Percentiles rank a stretch among this genome's conserved stretches.
These are phyloP conservation scores for Entonaema liquescens DNA, from an alignment of 495 filamentous ascomycete species.

Conservation along the genomic window DNA sequence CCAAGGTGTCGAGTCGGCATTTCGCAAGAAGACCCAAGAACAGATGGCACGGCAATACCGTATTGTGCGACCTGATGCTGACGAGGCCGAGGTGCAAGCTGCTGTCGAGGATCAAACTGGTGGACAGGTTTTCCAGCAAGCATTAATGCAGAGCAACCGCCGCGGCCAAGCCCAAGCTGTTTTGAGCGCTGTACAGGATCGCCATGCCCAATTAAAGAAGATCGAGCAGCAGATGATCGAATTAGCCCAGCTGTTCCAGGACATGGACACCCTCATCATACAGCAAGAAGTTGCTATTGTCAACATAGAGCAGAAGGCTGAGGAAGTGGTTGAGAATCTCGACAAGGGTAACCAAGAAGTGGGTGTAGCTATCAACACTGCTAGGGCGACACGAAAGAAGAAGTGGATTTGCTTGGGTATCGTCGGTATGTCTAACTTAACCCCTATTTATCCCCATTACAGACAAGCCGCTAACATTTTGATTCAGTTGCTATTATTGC, in stretches of 20 bases:
- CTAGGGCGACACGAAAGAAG: slow-evolving; percentile 84
- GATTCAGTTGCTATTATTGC: slow-evolving; percentile 57
- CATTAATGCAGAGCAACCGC: slow-evolving; percentile 75
- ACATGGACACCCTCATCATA: slow-evolving; percentile 81
- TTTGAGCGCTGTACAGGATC: slow-evolving; percentile 77
- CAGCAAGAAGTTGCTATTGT: slow-evolving; percentile 81
- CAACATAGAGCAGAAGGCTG: slow-evolving; percentile 82
- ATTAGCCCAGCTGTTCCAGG: slow-evolving; percentile 81
- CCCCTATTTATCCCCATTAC: background rate
- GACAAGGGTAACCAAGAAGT: slow-evolving; percentile 83
- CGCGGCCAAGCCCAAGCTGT: slow-evolving; percentile 80
- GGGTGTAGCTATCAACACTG: slow-evolving; percentile 76
- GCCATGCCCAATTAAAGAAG: slow-evolving; percentile 88
- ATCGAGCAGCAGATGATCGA: slow-evolving; percentile 90
- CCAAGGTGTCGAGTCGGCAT: slow-evolving; percentile 77
- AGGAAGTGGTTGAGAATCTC: slow-evolving; percentile 80
- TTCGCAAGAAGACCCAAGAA: slow-evolving; percentile 77
- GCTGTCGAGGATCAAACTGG: slow-evolving; percentile 75
- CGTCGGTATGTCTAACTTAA: slow-evolving; percentile 65
- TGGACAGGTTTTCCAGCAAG: slow-evolving; percentile 82
- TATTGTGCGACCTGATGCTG: slow-evolving; percentile 86
- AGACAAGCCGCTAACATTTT: slow-evolving; percentile 30
- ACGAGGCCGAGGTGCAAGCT: slow-evolving; percentile 78
- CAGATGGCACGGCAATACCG: slow-evolving; percentile 89
- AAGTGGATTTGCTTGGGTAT: slow-evolving; percentile 98